These are phyloP conservation scores for Rhynchospora pubera DNA, from an alignment of 176 grass and related monocot species.

Conservation along the genomic window DNA sequence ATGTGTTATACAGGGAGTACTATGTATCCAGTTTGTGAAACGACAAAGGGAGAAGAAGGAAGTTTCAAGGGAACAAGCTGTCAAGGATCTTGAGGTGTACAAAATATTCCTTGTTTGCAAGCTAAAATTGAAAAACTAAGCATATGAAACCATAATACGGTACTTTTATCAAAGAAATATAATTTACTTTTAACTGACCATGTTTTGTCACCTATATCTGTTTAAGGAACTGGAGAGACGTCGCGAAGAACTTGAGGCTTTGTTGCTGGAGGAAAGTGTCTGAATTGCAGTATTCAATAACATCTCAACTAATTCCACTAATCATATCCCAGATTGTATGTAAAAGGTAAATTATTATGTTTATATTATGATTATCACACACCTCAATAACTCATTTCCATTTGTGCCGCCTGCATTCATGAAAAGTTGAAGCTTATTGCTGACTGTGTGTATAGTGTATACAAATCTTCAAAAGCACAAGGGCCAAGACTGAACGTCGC, in stretches of 20 bases:
- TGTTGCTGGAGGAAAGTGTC: slow-evolving; percentile 49
- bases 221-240: slow-evolving; percentile 74
- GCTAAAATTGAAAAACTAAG: neutral
- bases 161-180: neutral
- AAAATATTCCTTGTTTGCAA: slow-evolving; percentile 10
- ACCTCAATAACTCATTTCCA: neutral
- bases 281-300: slow-evolving; percentile 21
- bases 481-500: neutral
- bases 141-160: neutral
- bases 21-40: slow-evolving; percentile 77
- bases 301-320: neutral
- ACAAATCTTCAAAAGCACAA: neutral
- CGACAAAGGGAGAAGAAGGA: slow-evolving; percentile 61
- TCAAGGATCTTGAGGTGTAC: slow-evolving; percentile 67
- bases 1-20: slow-evolving; percentile 53
- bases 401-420: neutral
- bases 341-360: neutral
- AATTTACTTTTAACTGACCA: neutral
- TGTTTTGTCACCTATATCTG: neutral
- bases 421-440: neutral
- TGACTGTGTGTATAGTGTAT: neutral
- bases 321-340: neutral
- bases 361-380: neutral
- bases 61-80: slow-evolving; percentile 62
- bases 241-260: slow-evolving; percentile 81